phyloP scores from a whole-genome alignment of 1,284 basidiomycete genomes.

The Moesziomyces globuligerus region DNA sequence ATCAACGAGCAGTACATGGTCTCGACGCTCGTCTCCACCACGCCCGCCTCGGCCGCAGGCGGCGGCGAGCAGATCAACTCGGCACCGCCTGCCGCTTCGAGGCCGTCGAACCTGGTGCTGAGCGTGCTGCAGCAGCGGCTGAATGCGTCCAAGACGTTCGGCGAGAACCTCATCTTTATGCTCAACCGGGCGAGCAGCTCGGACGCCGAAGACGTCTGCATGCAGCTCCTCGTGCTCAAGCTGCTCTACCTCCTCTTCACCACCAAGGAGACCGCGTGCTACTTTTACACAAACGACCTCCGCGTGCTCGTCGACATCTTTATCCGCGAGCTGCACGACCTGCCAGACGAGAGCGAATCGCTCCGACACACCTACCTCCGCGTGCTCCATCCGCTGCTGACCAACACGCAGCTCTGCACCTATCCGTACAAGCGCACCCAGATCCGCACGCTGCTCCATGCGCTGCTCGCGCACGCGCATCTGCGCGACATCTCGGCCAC shows the following conservation, averaged over 20 bases:
- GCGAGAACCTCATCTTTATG: constrained; percentile 99
- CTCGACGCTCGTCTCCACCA: constrained; percentile 69
- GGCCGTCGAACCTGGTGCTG: constrained; percentile 78
- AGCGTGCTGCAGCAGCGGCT: constrained; percentile 83
- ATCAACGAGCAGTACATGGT: constrained; percentile 99
- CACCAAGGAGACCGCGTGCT: constrained; percentile 89
- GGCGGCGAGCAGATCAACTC: constrained; percentile 22
- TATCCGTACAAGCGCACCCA: constrained; percentile 89
- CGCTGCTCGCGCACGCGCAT: constrained; percentile 77
- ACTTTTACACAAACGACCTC: constrained; percentile 98
- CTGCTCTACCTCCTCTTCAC: constrained; percentile 94
- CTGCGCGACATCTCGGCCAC: constrained; percentile 79
- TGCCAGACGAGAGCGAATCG: constrained; percentile 94
- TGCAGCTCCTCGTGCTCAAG: constrained; percentile 94
- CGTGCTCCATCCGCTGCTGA: constrained; percentile 92
- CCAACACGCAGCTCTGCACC: constrained; percentile 87
- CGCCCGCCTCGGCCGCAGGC: constrained; percentile 56
- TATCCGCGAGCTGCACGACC: constrained; percentile 85
- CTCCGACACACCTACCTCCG: constrained; percentile 95
- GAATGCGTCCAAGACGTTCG: constrained; percentile 89
- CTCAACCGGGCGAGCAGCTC: constrained; percentile 79
- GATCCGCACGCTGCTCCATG: constrained; percentile 84
- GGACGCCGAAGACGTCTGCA: constrained; percentile 83
- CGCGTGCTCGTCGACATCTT: constrained; percentile 96
- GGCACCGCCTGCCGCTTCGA: constrained; percentile 3